Base-by-base conservation (phyloP, 2,329 filamentous ascomycete species). In the Cladosporium sp. region DNA sequence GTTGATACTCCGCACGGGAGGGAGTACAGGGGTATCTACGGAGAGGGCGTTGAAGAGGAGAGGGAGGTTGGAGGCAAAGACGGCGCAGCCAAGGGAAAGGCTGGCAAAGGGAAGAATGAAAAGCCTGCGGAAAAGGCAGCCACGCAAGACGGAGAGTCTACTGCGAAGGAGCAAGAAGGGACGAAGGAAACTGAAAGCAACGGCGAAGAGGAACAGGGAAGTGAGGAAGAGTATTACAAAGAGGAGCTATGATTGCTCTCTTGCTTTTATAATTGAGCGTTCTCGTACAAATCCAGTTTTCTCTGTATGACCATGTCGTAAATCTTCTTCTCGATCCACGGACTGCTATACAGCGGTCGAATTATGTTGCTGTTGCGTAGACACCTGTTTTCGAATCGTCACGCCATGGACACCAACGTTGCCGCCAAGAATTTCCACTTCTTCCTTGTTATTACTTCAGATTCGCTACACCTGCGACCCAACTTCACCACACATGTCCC, bases 21-120 rank as follows among this genome's bases (percentile, higher is more conserved):
- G 68, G 89, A 92, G 74, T 86, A 94, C 49, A 82, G 90, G 54
- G 91, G 90, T 0, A 86, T 91, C 51, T 85, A 94, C 18, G 88
- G 90, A 14, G 83, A 83, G 2, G 84, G 94, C 18, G 88, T 90
- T 15, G 83, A 83, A 2, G 84, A 86, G 1, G 82, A 86, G 0
- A 81, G 83, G 34, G 73, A 72, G 60, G 59, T 18, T 21, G 68
- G 28, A 14, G 26, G 30, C 21, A 18, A 32, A 34, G 51, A 32
- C 8, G 71, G 65, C 68, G 51, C 57, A 71, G 59, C 68, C 71
- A 68, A 68, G 67, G 54, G 67, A 55, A 49, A 51, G 64, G 66
- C 21, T 67, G 67, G 61, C 12, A 73, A 74, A 47, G 76, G 78
- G 61, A 83, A 83, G 2, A 86, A 83, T 65, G 77, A 86, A 69